These are phyloP conservation scores for Alternaria ethzedia DNA, from an alignment of 2,329 filamentous ascomycete genomes.

Conservation along the genomic window DNA sequence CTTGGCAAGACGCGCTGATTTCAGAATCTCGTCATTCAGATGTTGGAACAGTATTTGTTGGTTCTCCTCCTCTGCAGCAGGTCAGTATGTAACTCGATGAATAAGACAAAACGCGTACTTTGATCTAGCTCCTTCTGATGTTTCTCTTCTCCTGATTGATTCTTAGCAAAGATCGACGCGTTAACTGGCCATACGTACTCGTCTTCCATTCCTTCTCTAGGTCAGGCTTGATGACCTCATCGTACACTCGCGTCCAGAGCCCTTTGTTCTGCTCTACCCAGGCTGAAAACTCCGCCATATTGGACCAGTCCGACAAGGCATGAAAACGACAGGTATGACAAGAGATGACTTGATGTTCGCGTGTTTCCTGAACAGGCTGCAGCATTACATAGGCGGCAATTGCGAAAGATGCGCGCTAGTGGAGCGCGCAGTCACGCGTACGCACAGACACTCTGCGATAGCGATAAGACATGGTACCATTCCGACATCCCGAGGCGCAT, in stretches of 20 bases:
- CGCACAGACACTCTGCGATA: conserved; percentile 28
- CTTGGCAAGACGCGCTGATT: conserved; percentile 31
- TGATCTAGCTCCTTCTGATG: conserved; percentile 33
- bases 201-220: conserved; percentile 43
- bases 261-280: conserved; percentile 41
- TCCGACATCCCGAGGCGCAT: conserved; percentile 11
- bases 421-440: conserved; percentile 33
- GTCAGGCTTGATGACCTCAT: conserved; percentile 44
- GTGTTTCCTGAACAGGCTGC: neutral
- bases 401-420: conserved; percentile 2
- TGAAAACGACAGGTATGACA: neutral
- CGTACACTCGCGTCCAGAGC: conserved; percentile 38
- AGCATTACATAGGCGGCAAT: conserved; percentile 13
- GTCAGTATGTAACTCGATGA: conserved; percentile 3
- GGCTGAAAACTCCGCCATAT: conserved; percentile 35
- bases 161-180: conserved; percentile 4
- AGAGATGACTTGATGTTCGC: neutral
- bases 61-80: conserved; percentile 35
- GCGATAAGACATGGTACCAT: conserved; percentile 12
- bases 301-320: conserved; percentile 2
- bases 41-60: conserved; percentile 33
- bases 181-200: conserved; percentile 25
- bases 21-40: conserved; percentile 34
- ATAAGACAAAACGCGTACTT: conserved; percentile 22
- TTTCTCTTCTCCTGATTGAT: conserved; percentile 30